These are phyloP conservation scores for Trametes elegans DNA, from an alignment of 768 basidiomycete species.

Conservation along the genomic window DNA sequence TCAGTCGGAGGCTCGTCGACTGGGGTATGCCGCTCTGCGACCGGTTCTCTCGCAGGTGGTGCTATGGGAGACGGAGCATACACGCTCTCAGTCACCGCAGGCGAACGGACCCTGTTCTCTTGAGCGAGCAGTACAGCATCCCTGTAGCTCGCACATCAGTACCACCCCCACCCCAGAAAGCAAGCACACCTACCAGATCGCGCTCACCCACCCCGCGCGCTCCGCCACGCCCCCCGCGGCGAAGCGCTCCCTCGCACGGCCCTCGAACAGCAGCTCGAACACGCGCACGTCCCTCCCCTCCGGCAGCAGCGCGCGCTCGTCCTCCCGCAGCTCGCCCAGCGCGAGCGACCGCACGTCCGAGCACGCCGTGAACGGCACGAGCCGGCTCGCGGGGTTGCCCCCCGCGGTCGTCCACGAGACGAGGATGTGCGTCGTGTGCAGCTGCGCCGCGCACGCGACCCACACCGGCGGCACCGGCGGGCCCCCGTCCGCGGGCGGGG, in stretches of 20 bases:
- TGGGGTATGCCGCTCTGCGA: not conserved
- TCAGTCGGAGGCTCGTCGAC: not conserved
- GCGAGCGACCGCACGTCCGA: constrained; percentile 63
- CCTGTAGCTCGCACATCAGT: not conserved
- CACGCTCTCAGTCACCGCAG: constrained; percentile 17
- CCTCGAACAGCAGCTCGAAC: constrained; percentile 66
- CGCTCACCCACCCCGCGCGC: constrained; percentile 71
- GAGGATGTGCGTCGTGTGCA: constrained; percentile 42
- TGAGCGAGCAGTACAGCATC: constrained; percentile 36
- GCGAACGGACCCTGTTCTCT: constrained; percentile 22
- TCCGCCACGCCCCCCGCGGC: constrained; percentile 59
- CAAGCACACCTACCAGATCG: constrained; percentile 57
- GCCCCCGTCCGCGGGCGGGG: constrained; percentile 4
- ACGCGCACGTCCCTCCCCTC: constrained; percentile 44
- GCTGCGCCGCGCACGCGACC: constrained; percentile 43
- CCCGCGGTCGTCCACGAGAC: constrained; percentile 45
- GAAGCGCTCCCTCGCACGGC: constrained; percentile 53
- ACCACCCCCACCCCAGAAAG: not conserved
- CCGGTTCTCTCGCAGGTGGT: not conserved
- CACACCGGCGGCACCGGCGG: constrained; percentile 47
- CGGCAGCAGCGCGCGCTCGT: constrained; percentile 45
- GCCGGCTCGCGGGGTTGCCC: constrained; percentile 41
- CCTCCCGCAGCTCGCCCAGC: constrained; percentile 37
- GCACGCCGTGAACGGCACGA: constrained; percentile 51
- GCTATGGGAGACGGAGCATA: constrained; percentile 24